Evolutionary conservation across 345 rosid genomes (phyloP), one percentile per base, ranked within the genome.

Genomic region (Gossypium raimondii): DNA sequence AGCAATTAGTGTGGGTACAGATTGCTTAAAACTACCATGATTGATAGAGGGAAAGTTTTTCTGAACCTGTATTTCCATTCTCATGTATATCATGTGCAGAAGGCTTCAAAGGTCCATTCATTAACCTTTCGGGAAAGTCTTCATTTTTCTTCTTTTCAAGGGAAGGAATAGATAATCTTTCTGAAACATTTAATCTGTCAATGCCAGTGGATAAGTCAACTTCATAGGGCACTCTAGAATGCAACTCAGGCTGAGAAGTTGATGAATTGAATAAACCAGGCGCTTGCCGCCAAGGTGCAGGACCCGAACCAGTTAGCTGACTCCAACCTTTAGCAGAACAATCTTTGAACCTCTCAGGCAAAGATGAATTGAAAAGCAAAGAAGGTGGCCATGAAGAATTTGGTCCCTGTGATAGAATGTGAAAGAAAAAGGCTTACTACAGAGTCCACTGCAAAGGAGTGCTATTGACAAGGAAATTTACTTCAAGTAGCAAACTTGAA

Each of bases 211-310:
- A 82, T 44, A 78, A 77, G 68, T 85, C 97, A 75, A 83, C 81
- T 66, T 86, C 94, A 64, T 65, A 86, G 16, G 80, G 73, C 17
- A 74, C 69, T 79, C 85, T 84, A 73, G 86, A 84, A 73, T 67
- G 89, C 74, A 84, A 29, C 73, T 87, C 93, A 76, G 88, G 73
- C 74, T 88, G 93, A 76, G 86, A 27, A 83, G 84, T 81, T 12
- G 89, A 80, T 69, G 97, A 84, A 82, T 79, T 84, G 81, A 87
- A 87, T 62, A 87, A 74, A 76, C 77, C 84, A 65, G 94, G 89
- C 18, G 97, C 94, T 85, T 84, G 96, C 69, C 87, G 85, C 93
- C 87, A 87, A 67, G 90, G 92, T 20, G 86, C 88, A 59, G 92
- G 94, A 76, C 95, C 91, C 53, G 92, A 85, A 77, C 90, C 88